Conservation (phyloP, 768 basidiomycete species). For the Hydnum rufescens region DNA sequence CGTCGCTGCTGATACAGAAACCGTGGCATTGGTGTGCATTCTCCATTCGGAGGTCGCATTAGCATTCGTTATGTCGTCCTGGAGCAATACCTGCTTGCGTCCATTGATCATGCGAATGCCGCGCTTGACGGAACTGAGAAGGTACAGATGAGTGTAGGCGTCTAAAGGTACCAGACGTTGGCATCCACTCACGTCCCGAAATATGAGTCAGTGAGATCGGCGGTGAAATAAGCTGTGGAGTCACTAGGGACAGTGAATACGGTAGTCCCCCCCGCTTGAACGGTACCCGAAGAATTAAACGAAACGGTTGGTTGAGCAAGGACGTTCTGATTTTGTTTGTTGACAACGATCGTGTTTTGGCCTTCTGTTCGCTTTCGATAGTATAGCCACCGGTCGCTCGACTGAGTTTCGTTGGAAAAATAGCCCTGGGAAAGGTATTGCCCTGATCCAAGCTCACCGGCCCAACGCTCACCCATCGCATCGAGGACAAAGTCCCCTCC, state of each 20-base stretch:
- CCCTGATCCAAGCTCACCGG: slow-evolving; percentile 80
- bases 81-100: slow-evolving; percentile 74
- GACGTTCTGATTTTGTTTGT: slow-evolving; percentile 63
- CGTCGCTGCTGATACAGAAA: slow-evolving; percentile 34
- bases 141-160: neutral
- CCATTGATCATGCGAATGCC: slow-evolving; percentile 69
- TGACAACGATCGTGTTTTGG: slow-evolving; percentile 81
- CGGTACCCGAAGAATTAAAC: slow-evolving; percentile 31
- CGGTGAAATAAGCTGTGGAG: slow-evolving; percentile 68
- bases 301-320: slow-evolving; percentile 33
- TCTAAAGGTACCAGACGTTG: neutral
- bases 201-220: slow-evolving; percentile 63
- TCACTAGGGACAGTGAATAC: slow-evolving; percentile 38
- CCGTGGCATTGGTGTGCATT: slow-evolving; percentile 88
- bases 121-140: slow-evolving; percentile 53
- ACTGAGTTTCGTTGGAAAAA: slow-evolving; percentile 58
- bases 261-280: slow-evolving; percentile 66
- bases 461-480: slow-evolving; percentile 83
- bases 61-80: slow-evolving; percentile 65
- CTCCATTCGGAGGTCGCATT: slow-evolving; percentile 54
- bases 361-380: slow-evolving; percentile 96
- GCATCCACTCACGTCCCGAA: slow-evolving; percentile 18
- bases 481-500: slow-evolving; percentile 91
- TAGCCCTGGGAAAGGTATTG: slow-evolving; percentile 59
- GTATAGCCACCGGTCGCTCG: slow-evolving; percentile 61